Evolutionary conservation across 108 stramenopile genomes (phyloP), one percentile per base, ranked within the genome.

Genomic region (Mediolabrus comicus): DNA sequence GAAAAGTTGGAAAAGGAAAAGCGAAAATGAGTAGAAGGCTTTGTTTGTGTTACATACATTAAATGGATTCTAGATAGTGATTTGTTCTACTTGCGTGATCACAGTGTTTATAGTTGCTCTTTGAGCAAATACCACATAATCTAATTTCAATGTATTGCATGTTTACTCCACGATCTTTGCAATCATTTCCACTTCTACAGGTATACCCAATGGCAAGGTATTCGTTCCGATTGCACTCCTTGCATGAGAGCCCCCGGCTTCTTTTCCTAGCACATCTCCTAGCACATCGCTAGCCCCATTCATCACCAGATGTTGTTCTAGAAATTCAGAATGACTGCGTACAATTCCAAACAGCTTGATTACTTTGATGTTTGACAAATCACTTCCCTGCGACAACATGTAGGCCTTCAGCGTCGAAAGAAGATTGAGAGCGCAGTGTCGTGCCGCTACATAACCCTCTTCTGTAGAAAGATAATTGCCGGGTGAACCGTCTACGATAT

Each of bases 381-480:
- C 77, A 11, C 39, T 56, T 0, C 74, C 62, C 41, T 79, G 35
- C 22, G 57, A 53, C 55, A 62, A 51, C 12, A 76, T 56, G 33
- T 76, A 76, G 24, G 62, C 63, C 38, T 76, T 57, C 17, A 86
- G 57, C 0, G 85, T 81, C 3, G 72, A 74, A 0, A 86, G 32
- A 24, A 89, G 65, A 79, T 83, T 85, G 14, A 89, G 65, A 14
- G 77, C 86, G 56, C 74, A 79, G n/a, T 60, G 59, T 16, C 65
- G 55, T 0, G 87, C 87, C 7, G 82, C 85, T 32, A 77, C 82
- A 31, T 85, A 83, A 30, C 72, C 87, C 65, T 86, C 69, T 19
- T 86, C 80, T 1, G 71, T 77, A 16, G 59, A 81, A 36, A 74
- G 30, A 54, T 32, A 54, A 14, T n/a, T 62, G 2, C 26, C 53